A percentile compares a stretch with the other conserved stretches of the same genome.
These are phyloP conservation scores for Silybum marianum DNA, from an alignment of 129 eudicot species.

Conservation along the genomic window DNA sequence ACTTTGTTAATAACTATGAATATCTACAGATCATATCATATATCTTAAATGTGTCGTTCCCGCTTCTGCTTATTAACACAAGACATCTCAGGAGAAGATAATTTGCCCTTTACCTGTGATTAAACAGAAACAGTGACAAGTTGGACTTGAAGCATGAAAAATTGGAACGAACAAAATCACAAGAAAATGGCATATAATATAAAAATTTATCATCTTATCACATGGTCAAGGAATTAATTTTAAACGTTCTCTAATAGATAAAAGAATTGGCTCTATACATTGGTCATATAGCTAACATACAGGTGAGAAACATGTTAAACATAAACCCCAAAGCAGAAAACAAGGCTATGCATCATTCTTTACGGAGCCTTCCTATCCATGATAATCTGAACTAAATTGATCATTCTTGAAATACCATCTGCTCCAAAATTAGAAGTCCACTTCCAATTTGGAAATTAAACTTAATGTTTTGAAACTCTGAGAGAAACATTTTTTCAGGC, in stretches of 20 bases:
- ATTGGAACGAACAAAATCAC: not conserved
- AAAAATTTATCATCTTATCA: conserved; percentile 5
- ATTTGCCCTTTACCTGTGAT: conserved; percentile 16
- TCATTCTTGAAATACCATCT: not conserved
- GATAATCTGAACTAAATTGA: not conserved
- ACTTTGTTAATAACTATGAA: not conserved
- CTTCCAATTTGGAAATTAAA: not conserved
- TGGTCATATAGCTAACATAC: conserved; percentile 5
- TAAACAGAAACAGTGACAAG: conserved; percentile 12
- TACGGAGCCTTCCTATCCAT: not conserved
- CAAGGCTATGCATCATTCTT: not conserved
- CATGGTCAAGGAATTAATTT: not conserved
- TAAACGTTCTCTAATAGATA: not conserved
- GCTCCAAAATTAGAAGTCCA: not conserved
- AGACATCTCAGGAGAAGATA: conserved; percentile 5
- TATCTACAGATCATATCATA: not conserved
- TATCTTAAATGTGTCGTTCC: not conserved
- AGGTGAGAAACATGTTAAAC: not conserved
- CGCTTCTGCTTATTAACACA: not conserved
- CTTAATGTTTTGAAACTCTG: not conserved
- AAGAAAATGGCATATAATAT: not conserved
- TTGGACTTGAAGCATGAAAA: not conserved
- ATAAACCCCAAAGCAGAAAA: not conserved
- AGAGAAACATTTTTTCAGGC: not conserved
- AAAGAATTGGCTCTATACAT: not conserved